A percentile compares a stretch with the other conserved stretches of the same genome.
Evolutionary conservation across 306 rosid species (phyloP).

Genomic region (Dryas octopetala): DNA sequence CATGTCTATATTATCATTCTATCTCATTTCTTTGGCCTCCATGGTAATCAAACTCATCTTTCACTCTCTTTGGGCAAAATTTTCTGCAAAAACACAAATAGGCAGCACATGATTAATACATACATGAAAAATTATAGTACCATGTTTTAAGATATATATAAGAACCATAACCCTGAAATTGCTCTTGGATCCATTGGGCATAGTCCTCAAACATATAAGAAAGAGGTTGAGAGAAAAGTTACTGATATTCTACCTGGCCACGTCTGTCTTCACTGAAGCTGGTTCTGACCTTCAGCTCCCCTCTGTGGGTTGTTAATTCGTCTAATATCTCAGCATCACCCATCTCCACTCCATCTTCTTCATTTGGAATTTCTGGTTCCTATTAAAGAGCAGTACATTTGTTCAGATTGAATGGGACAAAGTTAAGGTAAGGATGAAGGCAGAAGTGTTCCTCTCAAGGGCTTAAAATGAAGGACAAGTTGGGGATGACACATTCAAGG

Average conservation of each 20-base stretch:
- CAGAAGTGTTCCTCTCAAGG: no score
- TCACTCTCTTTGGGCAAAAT: constrained; percentile 9
- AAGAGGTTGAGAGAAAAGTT: background rate
- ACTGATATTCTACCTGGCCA: constrained; percentile 38
- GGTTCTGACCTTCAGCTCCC: constrained; percentile 72
- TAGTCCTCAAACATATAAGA: background rate
- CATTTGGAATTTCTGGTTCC: constrained; percentile 47
- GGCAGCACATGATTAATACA: background rate
- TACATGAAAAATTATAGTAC: background rate
- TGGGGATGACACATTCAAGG: no score
- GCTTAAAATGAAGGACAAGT: no score
- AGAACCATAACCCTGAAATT: background rate
- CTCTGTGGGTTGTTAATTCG: constrained; percentile 71
- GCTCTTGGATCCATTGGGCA: background rate
- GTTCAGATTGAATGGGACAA: background rate
- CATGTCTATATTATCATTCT: background rate
- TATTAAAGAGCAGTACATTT: constrained; percentile 16
- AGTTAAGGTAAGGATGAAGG: background rate
- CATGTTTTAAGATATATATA: background rate
- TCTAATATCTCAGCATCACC: constrained; percentile 76
- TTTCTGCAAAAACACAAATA: constrained; percentile 32
- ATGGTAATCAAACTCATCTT: background rate
- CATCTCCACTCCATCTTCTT: constrained; percentile 35
- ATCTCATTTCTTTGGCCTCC: background rate
- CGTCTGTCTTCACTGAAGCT: constrained; percentile 66